A percentile compares a stretch with the other conserved stretches of the same genome.
phyloP scores from a whole-genome alignment of 2,329 filamentous ascomycete genomes.

The Fusarium poae region DNA sequence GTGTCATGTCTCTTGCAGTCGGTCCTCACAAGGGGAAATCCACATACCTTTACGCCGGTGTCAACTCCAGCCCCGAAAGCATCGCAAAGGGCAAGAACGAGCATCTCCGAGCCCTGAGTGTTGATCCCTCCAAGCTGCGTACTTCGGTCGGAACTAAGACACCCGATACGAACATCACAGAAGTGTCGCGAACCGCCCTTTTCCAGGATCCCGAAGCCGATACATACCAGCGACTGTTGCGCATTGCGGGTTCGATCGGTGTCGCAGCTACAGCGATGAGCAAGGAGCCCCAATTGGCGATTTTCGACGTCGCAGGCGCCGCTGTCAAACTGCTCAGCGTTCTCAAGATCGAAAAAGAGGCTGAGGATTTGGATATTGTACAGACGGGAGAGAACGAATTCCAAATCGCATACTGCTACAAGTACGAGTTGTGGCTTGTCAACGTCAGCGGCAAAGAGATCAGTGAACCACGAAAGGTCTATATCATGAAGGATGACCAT shows the following conservation, averaged over 20 bases:
- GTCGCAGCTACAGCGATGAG: constrained; percentile 84
- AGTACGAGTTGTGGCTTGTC: constrained; percentile 78
- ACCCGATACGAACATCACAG: constrained; percentile 59
- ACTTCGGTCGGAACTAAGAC: constrained; percentile 49
- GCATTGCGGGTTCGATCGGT: constrained; percentile 75
- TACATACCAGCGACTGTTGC: constrained; percentile 70
- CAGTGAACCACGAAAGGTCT: constrained; percentile 67
- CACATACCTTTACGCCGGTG: constrained; percentile 75
- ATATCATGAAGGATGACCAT: constrained; percentile 65
- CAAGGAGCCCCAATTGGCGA: constrained; percentile 79
- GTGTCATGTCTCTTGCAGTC: constrained; percentile 83
- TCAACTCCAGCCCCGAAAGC: constrained; percentile 83
- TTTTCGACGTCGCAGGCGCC: constrained; percentile 75
- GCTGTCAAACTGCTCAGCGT: constrained; percentile 62
- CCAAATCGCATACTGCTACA: constrained; percentile 82
- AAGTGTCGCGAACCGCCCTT: constrained; percentile 65
- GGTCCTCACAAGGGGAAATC: constrained; percentile 70
- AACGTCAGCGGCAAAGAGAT: constrained; percentile 63
- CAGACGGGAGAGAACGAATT: constrained; percentile 73
- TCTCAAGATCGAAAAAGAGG: constrained; percentile 67
- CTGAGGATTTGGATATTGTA: constrained; percentile 76
- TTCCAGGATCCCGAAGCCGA: constrained; percentile 65
- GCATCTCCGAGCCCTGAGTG: constrained; percentile 82
- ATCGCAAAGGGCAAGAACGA: constrained; percentile 82
- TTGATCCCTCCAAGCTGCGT: constrained; percentile 60